Evolutionary conservation across 2,329 filamentous ascomycete species (phyloP).

Genomic region (Ophiostoma tasmaniense): DNA sequence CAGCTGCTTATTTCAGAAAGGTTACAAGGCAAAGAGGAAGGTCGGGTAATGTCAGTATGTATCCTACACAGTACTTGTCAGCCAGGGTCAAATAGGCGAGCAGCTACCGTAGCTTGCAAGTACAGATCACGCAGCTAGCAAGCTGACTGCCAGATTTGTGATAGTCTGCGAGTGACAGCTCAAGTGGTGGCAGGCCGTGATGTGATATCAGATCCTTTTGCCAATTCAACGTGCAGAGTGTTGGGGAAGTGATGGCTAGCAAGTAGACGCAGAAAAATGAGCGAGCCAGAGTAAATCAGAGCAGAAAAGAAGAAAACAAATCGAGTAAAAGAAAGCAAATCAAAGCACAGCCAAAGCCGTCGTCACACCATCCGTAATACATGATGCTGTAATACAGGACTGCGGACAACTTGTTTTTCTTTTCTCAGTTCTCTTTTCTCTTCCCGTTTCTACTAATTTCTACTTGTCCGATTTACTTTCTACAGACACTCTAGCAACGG

Average conservation of each 20-base stretch:
- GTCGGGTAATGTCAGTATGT: background rate
- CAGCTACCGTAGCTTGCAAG: background rate
- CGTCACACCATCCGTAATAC: background rate
- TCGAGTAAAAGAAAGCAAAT: background rate
- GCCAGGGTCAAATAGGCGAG: background rate
- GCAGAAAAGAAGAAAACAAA: too few relatives aligned
- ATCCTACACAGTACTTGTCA: too few relatives aligned
- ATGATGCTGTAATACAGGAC: constrained; percentile 6
- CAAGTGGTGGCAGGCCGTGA: background rate
- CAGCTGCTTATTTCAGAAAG: background rate
- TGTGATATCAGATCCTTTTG: constrained; percentile 2
- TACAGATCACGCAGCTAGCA: background rate
- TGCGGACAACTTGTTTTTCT: background rate
- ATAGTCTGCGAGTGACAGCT: constrained; percentile 2
- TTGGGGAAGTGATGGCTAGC: background rate
- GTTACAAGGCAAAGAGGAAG: background rate
- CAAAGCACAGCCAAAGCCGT: background rate
- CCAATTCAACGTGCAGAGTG: background rate
- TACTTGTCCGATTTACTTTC: background rate
- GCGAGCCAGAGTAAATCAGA: too few relatives aligned
- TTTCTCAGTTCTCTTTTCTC: too few relatives aligned
- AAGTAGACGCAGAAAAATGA: too few relatives aligned
- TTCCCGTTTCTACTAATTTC: background rate
- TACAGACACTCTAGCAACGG: background rate
- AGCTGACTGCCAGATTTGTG: constrained; percentile 1